phyloP scores from a whole-genome alignment of 495 filamentous ascomycete species.

The Xylaria sp. region DNA sequence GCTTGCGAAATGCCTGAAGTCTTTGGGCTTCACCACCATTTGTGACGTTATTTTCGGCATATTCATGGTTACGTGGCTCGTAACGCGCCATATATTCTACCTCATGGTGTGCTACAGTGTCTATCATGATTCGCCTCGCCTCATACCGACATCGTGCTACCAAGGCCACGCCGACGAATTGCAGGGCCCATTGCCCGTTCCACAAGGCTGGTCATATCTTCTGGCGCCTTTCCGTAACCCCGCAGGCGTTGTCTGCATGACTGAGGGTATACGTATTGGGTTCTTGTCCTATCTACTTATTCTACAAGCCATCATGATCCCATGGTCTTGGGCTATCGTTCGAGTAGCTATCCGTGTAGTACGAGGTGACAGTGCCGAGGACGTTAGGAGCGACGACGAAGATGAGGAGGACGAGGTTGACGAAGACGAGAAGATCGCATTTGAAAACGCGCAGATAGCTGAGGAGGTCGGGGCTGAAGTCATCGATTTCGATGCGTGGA shows the following conservation, averaged over 20 bases:
- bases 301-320: constrained; percentile 73
- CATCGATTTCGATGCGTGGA: constrained; percentile 28
- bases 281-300: constrained; percentile 68
- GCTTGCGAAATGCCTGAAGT: constrained; percentile 79
- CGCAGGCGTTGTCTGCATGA: constrained; percentile 69
- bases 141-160: constrained; percentile 70
- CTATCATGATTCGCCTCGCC: constrained; percentile 61
- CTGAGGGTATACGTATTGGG: constrained; percentile 62
- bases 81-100: constrained; percentile 73
- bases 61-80: constrained; percentile 74
- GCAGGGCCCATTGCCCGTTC: constrained; percentile 58
- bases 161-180: constrained; percentile 51
- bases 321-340: constrained; percentile 73
- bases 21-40: constrained; percentile 64
- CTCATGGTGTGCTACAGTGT: constrained; percentile 69
- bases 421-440: constrained; percentile 44
- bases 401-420: constrained; percentile 52
- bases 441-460: constrained; percentile 12
- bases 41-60: constrained; percentile 76
- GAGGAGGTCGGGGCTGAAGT: constrained; percentile 24
- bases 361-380: constrained; percentile 67
- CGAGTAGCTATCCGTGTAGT: constrained; percentile 70
- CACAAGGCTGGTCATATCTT: constrained; percentile 60
- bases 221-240: constrained; percentile 63
- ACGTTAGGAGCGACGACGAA: constrained; percentile 74